Percentiles rank a stretch among this genome's conserved stretches.
phyloP scores from a whole-genome alignment of 352 stramenopile species.

The Phytopythium oedochilum region DNA sequence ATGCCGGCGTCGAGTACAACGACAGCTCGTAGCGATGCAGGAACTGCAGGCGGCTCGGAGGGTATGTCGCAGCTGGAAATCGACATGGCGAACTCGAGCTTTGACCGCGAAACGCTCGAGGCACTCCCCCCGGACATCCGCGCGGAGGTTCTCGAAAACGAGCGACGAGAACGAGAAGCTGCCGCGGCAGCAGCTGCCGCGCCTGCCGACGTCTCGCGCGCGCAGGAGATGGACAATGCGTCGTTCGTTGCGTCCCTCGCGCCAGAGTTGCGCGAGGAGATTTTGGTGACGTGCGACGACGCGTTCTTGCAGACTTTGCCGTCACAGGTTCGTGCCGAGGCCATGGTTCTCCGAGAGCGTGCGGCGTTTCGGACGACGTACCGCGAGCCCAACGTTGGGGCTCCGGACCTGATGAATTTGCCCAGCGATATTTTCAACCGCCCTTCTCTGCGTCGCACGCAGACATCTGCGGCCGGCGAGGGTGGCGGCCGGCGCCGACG shows the following conservation, averaged over 20 bases:
- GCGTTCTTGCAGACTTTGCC: constrained; percentile 94
- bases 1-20: constrained; percentile 26
- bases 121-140: constrained; percentile 97
- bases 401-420: constrained; percentile 51
- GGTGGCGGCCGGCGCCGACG: constrained; percentile 46
- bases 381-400: constrained; percentile 36
- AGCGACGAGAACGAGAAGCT: constrained; percentile 89
- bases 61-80: constrained; percentile 77
- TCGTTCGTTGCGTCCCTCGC: constrained; percentile 96
- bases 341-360: constrained; percentile 93
- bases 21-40: constrained; percentile 23
- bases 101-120: constrained; percentile 94
- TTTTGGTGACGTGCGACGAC: constrained; percentile 95
- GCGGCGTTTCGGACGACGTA: constrained; percentile 75
- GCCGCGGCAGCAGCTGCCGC: constrained; percentile 54
- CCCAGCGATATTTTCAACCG: constrained; percentile 40
- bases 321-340: constrained; percentile 92
- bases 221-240: constrained; percentile 98
- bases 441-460: constrained; percentile 71
- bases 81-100: constrained; percentile 86
- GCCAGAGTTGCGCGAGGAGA: constrained; percentile 94
- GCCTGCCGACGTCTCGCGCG: constrained; percentile 91
- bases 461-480: constrained; percentile 57
- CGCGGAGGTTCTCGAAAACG: constrained; percentile 95
- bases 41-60: constrained; percentile 33